These are phyloP conservation scores for Amanita subjunquillea DNA, from an alignment of 768 basidiomycete species.

Conservation along the genomic window DNA sequence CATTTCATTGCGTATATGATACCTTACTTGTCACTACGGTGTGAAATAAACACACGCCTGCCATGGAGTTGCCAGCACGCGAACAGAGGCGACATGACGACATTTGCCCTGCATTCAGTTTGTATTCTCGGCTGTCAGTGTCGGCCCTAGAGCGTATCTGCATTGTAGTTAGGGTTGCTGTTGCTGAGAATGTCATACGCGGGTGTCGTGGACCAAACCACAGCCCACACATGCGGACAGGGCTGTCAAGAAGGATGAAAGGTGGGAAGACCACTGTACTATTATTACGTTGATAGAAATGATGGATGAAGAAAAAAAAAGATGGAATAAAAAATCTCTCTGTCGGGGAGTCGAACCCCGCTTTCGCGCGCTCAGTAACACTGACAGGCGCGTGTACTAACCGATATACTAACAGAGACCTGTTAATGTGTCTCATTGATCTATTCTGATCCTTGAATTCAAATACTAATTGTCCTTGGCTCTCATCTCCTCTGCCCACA, in stretches of 20 bases:
- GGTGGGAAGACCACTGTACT: too few relatives aligned
- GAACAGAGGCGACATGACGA: not conserved
- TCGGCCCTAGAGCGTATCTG: too few relatives aligned
- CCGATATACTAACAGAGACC: constrained; percentile 8
- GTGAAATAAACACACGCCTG: not conserved
- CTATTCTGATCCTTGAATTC: not conserved
- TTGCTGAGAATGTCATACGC: too few relatives aligned
- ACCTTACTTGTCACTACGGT: not conserved
- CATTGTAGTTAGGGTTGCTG: too few relatives aligned
- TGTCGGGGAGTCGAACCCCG: constrained; percentile 11
- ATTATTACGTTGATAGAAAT: too few relatives aligned
- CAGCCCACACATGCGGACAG: too few relatives aligned
- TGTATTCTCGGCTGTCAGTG: too few relatives aligned
- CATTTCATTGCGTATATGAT: not conserved
- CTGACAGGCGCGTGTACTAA: constrained; percentile 10
- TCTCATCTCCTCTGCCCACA: constrained; percentile 34
- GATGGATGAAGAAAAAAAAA: not conserved
- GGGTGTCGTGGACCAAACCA: too few relatives aligned
- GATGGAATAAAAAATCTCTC: constrained; percentile 2
- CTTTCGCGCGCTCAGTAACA: constrained; percentile 6
- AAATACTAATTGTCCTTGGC: not conserved
- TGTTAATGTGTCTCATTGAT: not conserved
- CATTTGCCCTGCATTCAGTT: too few relatives aligned
- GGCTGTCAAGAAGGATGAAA: too few relatives aligned
- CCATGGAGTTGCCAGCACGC: not conserved